A percentile compares a stretch with the other conserved stretches of the same genome.
Evolutionary conservation across 257 asterid species (phyloP).

Genomic region (Penstemon newberryi): DNA sequence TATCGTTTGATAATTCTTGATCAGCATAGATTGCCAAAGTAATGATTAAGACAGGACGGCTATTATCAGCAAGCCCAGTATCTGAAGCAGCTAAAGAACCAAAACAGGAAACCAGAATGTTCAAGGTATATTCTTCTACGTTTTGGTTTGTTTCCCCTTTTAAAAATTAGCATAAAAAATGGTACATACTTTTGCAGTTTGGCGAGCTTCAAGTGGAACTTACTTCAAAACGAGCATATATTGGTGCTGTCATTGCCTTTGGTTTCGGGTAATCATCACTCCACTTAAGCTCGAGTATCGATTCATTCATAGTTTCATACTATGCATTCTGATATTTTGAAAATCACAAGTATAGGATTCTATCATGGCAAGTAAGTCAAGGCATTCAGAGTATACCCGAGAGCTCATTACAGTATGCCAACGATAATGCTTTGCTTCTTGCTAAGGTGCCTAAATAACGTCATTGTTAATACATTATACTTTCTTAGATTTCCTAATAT

Average conservation of each 20-base stretch:
- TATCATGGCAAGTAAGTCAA: conserved; percentile 76
- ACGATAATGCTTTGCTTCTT: conserved; percentile 79
- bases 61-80: conserved; percentile 56
- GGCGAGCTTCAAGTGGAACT: conserved; percentile 92
- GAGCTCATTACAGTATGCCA: conserved; percentile 85
- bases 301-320: conserved; percentile 6
- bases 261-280: conserved; percentile 57
- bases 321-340: conserved; percentile 15
- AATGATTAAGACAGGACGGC: conserved; percentile 69
- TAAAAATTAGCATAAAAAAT: conserved; percentile 9
- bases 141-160: background rate
- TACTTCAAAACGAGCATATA: conserved; percentile 68
- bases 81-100: conserved; percentile 45
- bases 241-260: conserved; percentile 71
- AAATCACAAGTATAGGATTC: conserved; percentile 47
- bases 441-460: conserved; percentile 57
- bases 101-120: conserved; percentile 56
- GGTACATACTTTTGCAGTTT: conserved; percentile 51
- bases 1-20: conserved; percentile 35
- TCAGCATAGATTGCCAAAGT: conserved; percentile 85
- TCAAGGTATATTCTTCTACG: conserved; percentile 52
- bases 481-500: background rate
- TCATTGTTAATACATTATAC: background rate
- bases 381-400: conserved; percentile 72
- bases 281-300: conserved; percentile 11